Evolutionary conservation across 352 stramenopile species (phyloP).

Genomic region (Globisporangium solare): DNA sequence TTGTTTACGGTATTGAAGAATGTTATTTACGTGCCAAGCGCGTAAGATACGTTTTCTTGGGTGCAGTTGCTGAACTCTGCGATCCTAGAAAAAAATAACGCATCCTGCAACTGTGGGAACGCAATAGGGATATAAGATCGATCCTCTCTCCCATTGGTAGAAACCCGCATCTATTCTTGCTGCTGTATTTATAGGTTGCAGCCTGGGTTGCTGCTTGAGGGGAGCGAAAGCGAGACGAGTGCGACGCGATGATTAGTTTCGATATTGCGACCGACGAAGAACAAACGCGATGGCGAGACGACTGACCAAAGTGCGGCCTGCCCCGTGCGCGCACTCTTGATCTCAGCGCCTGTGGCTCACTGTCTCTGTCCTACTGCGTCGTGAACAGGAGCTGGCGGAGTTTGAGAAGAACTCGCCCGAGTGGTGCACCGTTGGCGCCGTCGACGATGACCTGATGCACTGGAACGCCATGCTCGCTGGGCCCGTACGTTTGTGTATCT

Average conservation of each 20-base stretch:
- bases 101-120: not conserved
- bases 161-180: not conserved
- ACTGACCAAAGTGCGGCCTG: constrained; percentile 66
- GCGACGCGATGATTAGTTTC: constrained; percentile 9
- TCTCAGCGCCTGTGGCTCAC: not conserved
- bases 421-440: constrained; percentile 83
- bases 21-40: too few species aligned
- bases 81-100: not conserved
- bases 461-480: constrained; percentile 89
- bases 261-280: constrained; percentile 3
- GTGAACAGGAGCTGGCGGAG: constrained; percentile 69
- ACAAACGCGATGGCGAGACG: constrained; percentile 55
- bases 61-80: too few species aligned
- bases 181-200: not conserved
- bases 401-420: constrained; percentile 89
- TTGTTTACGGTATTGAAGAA: too few species aligned
- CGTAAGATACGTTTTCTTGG: too few species aligned
- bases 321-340: not conserved
- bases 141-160: not conserved
- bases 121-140: too few species aligned
- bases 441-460: constrained; percentile 88
- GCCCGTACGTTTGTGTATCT: constrained; percentile 46
- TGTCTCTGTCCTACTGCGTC: too few species aligned
- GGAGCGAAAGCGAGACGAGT: not conserved
- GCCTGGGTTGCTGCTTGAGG: not conserved